phyloP scores from a whole-genome alignment of 352 stramenopile species.

The Phytophthora cactorum region DNA sequence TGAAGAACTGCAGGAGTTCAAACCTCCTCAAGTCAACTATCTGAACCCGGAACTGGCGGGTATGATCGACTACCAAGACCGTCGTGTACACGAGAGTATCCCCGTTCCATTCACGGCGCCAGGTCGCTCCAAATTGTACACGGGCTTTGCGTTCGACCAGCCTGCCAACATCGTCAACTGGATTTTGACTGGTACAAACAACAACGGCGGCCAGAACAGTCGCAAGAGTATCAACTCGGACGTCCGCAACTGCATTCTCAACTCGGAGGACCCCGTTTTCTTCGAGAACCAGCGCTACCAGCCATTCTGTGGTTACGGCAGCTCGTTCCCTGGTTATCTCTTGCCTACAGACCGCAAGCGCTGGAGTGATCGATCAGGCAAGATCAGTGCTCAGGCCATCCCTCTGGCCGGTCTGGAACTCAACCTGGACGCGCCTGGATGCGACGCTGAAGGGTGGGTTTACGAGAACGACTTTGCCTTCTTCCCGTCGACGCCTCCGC shows the following conservation, averaged over 20 bases:
- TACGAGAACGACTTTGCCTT: conserved; percentile 88
- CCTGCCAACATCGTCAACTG: conserved; percentile 80
- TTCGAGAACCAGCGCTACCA: conserved; percentile 91
- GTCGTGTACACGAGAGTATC: conserved; percentile 61
- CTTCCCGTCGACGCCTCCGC: conserved; percentile 61
- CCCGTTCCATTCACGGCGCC: conserved; percentile 50
- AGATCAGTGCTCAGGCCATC: conserved; percentile 74
- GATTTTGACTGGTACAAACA: conserved; percentile 61
- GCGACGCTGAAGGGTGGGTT: conserved; percentile 84
- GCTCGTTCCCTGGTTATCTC: conserved; percentile 81
- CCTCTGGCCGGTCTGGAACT: conserved; percentile 71
- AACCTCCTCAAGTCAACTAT: conserved; percentile 61
- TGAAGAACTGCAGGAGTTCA: conserved; percentile 57
- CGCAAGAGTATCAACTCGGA: conserved; percentile 69
- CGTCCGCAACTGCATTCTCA: conserved; percentile 71
- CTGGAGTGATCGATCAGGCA: conserved; percentile 86
- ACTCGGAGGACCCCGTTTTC: conserved; percentile 76
- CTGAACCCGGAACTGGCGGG: conserved; percentile 65
- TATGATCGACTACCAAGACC: conserved; percentile 85
- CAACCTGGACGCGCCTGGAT: conserved; percentile 60
- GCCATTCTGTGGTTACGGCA: conserved; percentile 84
- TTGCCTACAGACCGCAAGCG: conserved; percentile 81
- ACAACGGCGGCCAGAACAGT: conserved; percentile 41
- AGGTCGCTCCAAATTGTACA: conserved; percentile 62
- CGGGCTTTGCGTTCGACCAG: conserved; percentile 86